A percentile compares a stretch with the other conserved stretches of the same genome.
Conservation (phyloP, 441 rosid genomes). For the Bocquillonia castaneifolia region DNA sequence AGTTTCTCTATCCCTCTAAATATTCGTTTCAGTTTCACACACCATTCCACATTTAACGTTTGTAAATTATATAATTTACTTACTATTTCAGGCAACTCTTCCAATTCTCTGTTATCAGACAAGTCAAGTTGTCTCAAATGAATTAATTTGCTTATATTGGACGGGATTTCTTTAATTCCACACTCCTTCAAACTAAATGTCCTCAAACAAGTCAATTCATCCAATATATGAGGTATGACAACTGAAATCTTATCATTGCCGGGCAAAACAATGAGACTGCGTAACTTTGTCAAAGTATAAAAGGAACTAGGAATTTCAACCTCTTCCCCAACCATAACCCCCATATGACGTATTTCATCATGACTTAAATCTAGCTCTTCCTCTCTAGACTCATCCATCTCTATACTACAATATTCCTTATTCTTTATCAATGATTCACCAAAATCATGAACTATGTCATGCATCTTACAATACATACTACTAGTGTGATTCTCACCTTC, state of each 20-base stretch:
- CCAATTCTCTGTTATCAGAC: not conserved
- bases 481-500: not conserved
- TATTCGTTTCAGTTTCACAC: not conserved
- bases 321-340: not conserved
- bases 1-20: not conserved
- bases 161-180: not conserved
- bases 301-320: not conserved
- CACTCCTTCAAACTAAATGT: not conserved
- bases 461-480: not conserved
- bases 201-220: not conserved
- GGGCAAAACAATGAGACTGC: not conserved
- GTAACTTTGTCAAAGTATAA: not conserved
- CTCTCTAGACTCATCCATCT: not conserved
- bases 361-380: too few relatives aligned
- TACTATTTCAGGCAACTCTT: slow-evolving; percentile 3
- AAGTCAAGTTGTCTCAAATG: not conserved
- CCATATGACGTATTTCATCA: not conserved
- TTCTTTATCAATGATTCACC: not conserved
- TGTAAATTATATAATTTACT: slow-evolving; percentile 9
- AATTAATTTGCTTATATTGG: not conserved
- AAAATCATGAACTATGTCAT: not conserved
- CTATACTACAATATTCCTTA: not conserved
- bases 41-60: not conserved
- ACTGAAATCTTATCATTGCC: not conserved
- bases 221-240: not conserved